Conservation (phyloP, 352 stramenopile genomes). For the Paralagenidium karlingii region DNA sequence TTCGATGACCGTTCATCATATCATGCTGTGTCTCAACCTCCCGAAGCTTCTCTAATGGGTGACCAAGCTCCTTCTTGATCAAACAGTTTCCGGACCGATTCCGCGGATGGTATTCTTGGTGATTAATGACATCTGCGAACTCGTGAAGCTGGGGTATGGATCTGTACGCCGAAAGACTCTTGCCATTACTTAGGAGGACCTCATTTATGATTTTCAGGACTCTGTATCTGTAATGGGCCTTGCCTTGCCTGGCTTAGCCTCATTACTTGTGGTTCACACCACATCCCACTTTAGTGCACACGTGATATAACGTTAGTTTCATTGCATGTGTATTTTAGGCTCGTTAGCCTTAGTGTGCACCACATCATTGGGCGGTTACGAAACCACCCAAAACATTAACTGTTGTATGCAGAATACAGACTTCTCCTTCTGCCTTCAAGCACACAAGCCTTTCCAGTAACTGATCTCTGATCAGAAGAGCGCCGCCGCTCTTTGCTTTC, state of each 20-base stretch:
- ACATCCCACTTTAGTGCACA: too few species aligned
- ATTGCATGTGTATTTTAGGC: too few species aligned
- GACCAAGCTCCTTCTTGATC: constrained; percentile 4
- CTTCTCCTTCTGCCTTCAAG: too few species aligned
- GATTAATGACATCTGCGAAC: constrained; percentile 1
- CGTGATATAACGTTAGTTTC: too few species aligned
- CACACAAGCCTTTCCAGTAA: too few species aligned
- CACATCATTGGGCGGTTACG: too few species aligned
- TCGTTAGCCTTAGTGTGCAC: too few species aligned
- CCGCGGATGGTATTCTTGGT: constrained; percentile 2
- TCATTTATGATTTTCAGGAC: constrained; percentile 5
- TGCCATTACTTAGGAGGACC: constrained; percentile 1
- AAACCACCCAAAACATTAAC: too few species aligned
- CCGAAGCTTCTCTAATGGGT: constrained; percentile 2
- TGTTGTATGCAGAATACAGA: too few species aligned
- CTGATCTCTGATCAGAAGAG: too few species aligned
- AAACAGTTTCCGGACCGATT: background rate
- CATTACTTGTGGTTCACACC: background rate
- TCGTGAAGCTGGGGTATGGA: constrained; percentile 3
- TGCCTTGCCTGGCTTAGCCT: too few species aligned
- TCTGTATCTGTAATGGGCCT: constrained; percentile 8
- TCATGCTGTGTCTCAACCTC: background rate
- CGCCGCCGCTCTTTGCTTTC: too few species aligned
- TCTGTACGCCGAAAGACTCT: constrained; percentile 2
- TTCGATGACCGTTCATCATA: constrained; percentile 3